Conservation (phyloP, 441 rosid genomes). For the Populus hybrid region DNA sequence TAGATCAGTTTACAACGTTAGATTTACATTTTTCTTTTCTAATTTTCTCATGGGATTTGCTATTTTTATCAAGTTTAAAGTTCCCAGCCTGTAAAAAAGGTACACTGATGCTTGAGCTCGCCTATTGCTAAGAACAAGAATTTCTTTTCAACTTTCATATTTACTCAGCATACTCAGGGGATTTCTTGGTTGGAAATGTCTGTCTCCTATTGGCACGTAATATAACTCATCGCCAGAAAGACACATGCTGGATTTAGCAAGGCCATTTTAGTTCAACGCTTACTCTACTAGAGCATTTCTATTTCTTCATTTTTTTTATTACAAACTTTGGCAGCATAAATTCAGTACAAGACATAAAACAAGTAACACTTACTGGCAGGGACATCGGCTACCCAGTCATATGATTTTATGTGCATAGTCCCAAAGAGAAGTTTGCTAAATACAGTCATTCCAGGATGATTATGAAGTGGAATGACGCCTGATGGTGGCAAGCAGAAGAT, state of each 20-base stretch:
- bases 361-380: conserved; percentile 32
- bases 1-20: neutral
- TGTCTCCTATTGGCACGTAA: too few relatives aligned
- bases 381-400: conserved; percentile 70
- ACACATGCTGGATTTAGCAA: too few relatives aligned
- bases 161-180: too few relatives aligned
- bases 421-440: conserved; percentile 92
- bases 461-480: conserved; percentile 84
- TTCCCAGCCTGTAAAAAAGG: too few relatives aligned
- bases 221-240: too few relatives aligned
- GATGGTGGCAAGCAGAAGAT: conserved; percentile 92
- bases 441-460: conserved; percentile 97
- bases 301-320: too few relatives aligned
- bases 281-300: too few relatives aligned
- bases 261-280: too few relatives aligned
- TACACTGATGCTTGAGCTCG: too few relatives aligned
- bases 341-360: neutral
- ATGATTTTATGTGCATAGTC: conserved; percentile 87
- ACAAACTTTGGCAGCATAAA: neutral
- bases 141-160: too few relatives aligned
- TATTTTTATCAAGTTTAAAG: neutral
- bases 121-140: too few relatives aligned
- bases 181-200: too few relatives aligned
- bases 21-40: neutral
- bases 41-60: neutral